These are phyloP conservation scores for Penicillium sp. DNA, from an alignment of 2,329 filamentous ascomycete genomes.

Conservation along the genomic window DNA sequence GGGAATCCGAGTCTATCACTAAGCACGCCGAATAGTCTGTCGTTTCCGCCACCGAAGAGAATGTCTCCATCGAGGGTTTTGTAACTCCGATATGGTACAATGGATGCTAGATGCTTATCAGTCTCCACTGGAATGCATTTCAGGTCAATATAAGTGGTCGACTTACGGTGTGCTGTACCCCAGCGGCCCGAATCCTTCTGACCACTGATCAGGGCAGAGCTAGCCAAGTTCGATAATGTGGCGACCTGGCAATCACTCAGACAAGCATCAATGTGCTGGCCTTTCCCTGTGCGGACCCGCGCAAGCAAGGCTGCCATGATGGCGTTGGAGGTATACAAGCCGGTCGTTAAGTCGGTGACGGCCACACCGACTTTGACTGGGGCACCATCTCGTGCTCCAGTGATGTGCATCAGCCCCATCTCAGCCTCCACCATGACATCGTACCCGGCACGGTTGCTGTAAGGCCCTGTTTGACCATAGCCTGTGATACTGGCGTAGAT, in stretches of 20 bases:
- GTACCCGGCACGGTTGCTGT: slow-evolving; percentile 83
- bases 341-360: slow-evolving; percentile 93
- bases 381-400: slow-evolving; percentile 79
- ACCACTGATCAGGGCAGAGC: slow-evolving; percentile 84
- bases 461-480: slow-evolving; percentile 93
- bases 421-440: slow-evolving; percentile 99
- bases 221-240: slow-evolving; percentile 92
- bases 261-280: slow-evolving; percentile 89
- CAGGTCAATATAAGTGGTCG: neutral
- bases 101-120: slow-evolving; percentile 65
- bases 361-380: slow-evolving; percentile 97
- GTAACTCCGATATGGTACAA: slow-evolving; percentile 91
- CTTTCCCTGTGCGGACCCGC: slow-evolving; percentile 70
- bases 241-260: slow-evolving; percentile 94
- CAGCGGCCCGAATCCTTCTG: slow-evolving; percentile 84
- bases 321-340: slow-evolving; percentile 89
- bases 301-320: slow-evolving; percentile 91
- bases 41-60: slow-evolving; percentile 64
- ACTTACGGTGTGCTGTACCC: slow-evolving; percentile 89
- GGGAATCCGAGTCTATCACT: slow-evolving; percentile 58
- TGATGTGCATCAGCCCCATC: slow-evolving; percentile 98
- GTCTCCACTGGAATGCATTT: slow-evolving; percentile 8
- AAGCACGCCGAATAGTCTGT: slow-evolving; percentile 60
- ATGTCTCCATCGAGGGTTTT: slow-evolving; percentile 63
- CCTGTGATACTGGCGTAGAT: slow-evolving; percentile 97